Evolutionary conservation across 495 filamentous ascomycete genomes (phyloP).

Genomic region (Bacidia rubella): DNA sequence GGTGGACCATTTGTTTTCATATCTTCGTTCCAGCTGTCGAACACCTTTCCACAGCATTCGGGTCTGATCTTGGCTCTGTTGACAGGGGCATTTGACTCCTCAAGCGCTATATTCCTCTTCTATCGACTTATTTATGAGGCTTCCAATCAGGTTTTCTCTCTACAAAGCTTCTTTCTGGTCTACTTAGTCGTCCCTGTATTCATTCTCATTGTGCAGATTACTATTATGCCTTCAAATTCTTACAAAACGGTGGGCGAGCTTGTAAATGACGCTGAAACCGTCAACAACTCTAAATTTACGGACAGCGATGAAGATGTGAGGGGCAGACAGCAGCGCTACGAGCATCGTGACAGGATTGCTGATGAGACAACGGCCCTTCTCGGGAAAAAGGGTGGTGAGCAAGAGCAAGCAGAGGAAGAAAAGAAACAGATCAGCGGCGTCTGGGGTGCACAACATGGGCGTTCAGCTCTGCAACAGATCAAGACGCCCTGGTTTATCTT

Average conservation of each 20-base stretch:
- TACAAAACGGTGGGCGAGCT: constrained; percentile 49
- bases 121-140: constrained; percentile 48
- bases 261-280: constrained; percentile 54
- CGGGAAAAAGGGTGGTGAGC: constrained; percentile 35
- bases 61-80: constrained; percentile 54
- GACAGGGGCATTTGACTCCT: constrained; percentile 61
- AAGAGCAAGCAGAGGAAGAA: constrained; percentile 35
- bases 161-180: constrained; percentile 48
- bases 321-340: constrained; percentile 45
- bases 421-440: constrained; percentile 56
- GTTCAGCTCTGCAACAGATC: constrained; percentile 61
- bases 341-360: constrained; percentile 53
- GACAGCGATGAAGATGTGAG: constrained; percentile 22
- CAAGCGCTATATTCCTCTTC: constrained; percentile 52
- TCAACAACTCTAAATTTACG: constrained; percentile 40
- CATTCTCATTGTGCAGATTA: constrained; percentile 40
- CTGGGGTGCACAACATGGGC: constrained; percentile 79
- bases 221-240: constrained; percentile 47
- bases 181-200: constrained; percentile 47
- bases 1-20: constrained; percentile 61
- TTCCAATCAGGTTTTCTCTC: constrained; percentile 34
- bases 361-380: constrained; percentile 64
- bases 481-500: constrained; percentile 73
- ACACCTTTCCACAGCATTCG: constrained; percentile 53
- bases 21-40: constrained; percentile 55